phyloP scores from a whole-genome alignment of 352 stramenopile genomes.

The Phytopythium helicoides region DNA sequence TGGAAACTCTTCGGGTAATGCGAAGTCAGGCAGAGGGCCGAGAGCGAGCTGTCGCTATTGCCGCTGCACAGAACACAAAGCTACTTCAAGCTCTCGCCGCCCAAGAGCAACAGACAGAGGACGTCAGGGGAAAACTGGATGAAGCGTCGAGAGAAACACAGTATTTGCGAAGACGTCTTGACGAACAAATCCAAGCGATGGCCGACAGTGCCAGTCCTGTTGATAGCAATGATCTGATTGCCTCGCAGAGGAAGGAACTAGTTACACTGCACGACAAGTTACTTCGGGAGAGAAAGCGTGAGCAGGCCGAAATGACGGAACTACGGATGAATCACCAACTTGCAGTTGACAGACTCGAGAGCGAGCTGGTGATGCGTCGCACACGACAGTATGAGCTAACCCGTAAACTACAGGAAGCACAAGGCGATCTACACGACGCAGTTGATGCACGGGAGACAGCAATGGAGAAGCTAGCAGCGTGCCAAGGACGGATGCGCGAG shows the following conservation, averaged over 20 bases:
- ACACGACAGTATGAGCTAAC: conserved; percentile 84
- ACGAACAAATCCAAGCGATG: conserved; percentile 15
- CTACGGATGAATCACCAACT: conserved; percentile 50
- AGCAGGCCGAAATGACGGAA: conserved; percentile 45
- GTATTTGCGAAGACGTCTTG: conserved; percentile 28
- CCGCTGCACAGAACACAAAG: conserved; percentile 69
- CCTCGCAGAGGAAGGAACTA: conserved; percentile 18
- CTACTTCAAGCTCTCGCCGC: conserved; percentile 59
- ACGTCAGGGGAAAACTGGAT: conserved; percentile 19
- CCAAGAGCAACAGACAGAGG: conserved; percentile 38
- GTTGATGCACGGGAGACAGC: conserved; percentile 33
- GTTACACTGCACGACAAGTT: conserved; percentile 49
- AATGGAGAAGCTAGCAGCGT: conserved; percentile 44
- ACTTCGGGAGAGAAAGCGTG: conserved; percentile 36
- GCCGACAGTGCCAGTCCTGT: conserved; percentile 21
- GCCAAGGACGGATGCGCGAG: conserved; percentile 54
- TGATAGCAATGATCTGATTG: conserved; percentile 42
- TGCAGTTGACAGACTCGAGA: conserved; percentile 63
- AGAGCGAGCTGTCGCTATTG: conserved; percentile 74
- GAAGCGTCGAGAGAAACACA: conserved; percentile 34
- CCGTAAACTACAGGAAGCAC: conserved; percentile 56
- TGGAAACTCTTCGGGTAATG: conserved; percentile 52
- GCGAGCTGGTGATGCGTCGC: conserved; percentile 63
- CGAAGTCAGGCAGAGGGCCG: conserved; percentile 50
- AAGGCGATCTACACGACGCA: conserved; percentile 44